Evolutionary conservation across 352 stramenopile genomes (phyloP).

Genomic region (Phytopythium oedochilum): DNA sequence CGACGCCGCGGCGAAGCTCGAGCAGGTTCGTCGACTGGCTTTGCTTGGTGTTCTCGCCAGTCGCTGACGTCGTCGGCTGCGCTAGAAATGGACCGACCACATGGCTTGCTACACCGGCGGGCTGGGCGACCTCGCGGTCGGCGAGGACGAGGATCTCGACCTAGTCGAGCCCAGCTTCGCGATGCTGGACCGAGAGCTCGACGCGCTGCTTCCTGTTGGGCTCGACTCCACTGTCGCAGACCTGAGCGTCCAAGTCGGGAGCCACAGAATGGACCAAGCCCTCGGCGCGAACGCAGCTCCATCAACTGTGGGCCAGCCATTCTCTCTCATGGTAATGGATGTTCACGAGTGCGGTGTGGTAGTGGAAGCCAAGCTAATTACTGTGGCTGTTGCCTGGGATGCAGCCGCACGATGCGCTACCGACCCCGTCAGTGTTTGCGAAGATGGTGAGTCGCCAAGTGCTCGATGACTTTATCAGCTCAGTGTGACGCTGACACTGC

Average conservation of each 20-base stretch:
- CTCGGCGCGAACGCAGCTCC: conserved; percentile 5
- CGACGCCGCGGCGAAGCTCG: conserved; percentile 15
- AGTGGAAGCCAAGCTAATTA: no score
- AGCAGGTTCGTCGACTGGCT: conserved; percentile 15
- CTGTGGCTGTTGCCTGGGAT: not conserved
- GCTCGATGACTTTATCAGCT: not conserved
- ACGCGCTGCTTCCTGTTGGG: conserved; percentile 1
- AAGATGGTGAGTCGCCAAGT: conserved; percentile 25
- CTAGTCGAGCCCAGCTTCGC: not conserved
- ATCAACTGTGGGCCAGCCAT: conserved; percentile 13
- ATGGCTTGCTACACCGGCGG: conserved; percentile 29
- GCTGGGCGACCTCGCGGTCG: not conserved
- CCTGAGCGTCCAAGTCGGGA: not conserved
- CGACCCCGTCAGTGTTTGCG: conserved; percentile 19
- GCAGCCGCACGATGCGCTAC: conserved; percentile 12
- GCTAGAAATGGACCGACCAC: conserved; percentile 38
- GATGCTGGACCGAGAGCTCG: not conserved
- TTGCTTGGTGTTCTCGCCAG: not conserved
- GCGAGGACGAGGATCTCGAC: not conserved
- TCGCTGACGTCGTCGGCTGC: not conserved
- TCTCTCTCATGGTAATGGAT: conserved; percentile 13
- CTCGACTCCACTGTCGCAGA: not conserved
- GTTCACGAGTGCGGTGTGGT: not conserved
- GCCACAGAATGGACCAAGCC: conserved; percentile 1
- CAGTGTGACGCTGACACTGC: not conserved